These are phyloP conservation scores for Dactylellina parvicollis DNA, from an alignment of 2,329 filamentous ascomycete genomes.

Conservation along the genomic window DNA sequence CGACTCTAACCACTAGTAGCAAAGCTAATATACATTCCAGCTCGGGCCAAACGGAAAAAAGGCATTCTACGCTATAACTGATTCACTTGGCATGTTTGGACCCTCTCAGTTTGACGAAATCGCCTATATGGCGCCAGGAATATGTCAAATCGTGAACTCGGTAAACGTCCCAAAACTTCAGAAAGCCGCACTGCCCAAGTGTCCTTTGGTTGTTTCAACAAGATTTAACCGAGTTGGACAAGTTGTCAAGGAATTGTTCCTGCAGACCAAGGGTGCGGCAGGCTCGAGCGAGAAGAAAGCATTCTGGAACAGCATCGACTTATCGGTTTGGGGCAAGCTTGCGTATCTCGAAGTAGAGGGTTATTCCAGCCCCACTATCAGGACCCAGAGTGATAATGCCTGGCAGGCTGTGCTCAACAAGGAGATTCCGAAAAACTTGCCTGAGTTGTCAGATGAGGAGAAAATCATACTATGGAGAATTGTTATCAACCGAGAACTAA, in stretches of 20 bases:
- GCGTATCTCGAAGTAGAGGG: not conserved
- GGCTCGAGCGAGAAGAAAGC: not conserved
- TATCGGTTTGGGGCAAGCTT: not conserved
- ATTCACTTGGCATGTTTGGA: not conserved
- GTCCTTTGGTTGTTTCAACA: not conserved
- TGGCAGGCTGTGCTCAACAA: not conserved
- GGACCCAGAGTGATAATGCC: not conserved
- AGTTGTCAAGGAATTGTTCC: not conserved
- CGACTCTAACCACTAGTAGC: not conserved
- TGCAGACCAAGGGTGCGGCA: not conserved
- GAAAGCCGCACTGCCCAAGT: not conserved
- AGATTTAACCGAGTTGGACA: not conserved
- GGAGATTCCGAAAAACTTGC: not conserved
- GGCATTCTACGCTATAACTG: not conserved
- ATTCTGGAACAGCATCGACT: not conserved
- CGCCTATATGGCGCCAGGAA: conserved; percentile 3
- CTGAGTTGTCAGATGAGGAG: not conserved
- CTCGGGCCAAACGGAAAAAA: conserved; percentile 6
- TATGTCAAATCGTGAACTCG: not conserved
- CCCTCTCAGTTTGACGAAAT: not conserved
- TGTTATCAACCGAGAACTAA: not conserved
- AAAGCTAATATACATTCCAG: not conserved
- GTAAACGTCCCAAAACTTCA: not conserved
- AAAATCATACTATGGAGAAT: not conserved
- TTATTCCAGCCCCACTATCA: not conserved